Percentiles rank a stretch among this genome's conserved stretches.
Conservation (phyloP, 306 rosid species). For the Citrullus amarus region DNA sequence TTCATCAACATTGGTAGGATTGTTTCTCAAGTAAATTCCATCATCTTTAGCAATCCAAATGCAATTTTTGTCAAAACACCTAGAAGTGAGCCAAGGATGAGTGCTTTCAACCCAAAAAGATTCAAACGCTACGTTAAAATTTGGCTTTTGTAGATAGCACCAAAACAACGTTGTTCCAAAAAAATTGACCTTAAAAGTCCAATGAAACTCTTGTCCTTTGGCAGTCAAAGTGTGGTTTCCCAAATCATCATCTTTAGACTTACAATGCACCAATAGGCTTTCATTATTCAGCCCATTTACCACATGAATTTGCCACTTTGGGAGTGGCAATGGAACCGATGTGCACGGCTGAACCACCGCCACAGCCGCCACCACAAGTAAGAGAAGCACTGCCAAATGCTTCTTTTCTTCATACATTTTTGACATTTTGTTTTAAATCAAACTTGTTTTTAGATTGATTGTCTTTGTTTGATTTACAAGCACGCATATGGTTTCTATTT, state of each 20-base stretch:
- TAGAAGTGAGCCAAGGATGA: not conserved
- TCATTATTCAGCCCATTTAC: too few relatives aligned
- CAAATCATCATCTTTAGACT: slow-evolving; percentile 9
- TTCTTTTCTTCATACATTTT: too few relatives aligned
- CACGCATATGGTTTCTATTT: too few relatives aligned
- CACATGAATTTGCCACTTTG: too few relatives aligned
- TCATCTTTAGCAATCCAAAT: slow-evolving; percentile 4
- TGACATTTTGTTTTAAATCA: too few relatives aligned
- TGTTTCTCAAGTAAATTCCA: slow-evolving; percentile 6
- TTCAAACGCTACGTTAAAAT: not conserved
- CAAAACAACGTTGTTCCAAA: not conserved
- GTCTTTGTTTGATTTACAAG: too few relatives aligned
- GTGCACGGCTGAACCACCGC: too few relatives aligned
- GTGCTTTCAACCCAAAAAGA: not conserved
- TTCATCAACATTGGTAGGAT: not conserved
- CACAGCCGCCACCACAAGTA: too few relatives aligned
- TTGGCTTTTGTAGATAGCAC: not conserved
- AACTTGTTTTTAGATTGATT: too few relatives aligned
- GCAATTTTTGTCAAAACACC: not conserved
- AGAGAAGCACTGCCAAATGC: too few relatives aligned
- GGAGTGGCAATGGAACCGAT: too few relatives aligned
- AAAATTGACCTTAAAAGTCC: slow-evolving; percentile 6
- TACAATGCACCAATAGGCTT: too few relatives aligned
- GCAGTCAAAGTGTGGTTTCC: not conserved
- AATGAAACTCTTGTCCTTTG: not conserved